phyloP scores from a whole-genome alignment of 179 eudicot genomes.

The Silene vulgaris region DNA sequence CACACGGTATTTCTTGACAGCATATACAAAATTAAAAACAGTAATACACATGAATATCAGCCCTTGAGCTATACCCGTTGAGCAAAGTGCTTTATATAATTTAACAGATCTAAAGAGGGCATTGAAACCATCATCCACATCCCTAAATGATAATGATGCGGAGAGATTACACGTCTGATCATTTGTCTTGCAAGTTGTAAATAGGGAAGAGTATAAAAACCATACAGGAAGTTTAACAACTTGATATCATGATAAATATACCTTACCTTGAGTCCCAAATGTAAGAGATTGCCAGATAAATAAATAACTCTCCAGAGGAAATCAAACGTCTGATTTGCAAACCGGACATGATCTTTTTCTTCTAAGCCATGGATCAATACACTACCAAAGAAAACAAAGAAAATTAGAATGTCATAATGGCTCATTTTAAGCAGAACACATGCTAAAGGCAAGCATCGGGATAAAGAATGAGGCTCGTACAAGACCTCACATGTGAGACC shows the following conservation, averaged over 20 bases:
- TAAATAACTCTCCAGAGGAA: conserved; percentile 18
- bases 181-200: background rate
- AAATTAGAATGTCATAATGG: conserved; percentile 10
- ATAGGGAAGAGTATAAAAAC: background rate
- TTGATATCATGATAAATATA: background rate
- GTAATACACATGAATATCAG: background rate
- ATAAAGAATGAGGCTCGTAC: background rate
- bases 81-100: background rate
- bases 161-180: background rate
- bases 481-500: background rate
- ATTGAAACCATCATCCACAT: background rate
- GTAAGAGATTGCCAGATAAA: background rate
- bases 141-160: background rate
- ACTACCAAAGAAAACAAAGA: conserved; percentile 41
- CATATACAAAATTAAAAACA: background rate
- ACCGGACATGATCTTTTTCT: conserved; percentile 80
- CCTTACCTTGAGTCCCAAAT: conserved; percentile 9
- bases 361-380: conserved; percentile 96
- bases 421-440: too few relatives aligned
- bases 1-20: background rate
- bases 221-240: background rate
- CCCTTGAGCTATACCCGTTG: background rate
- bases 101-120: conserved; percentile 3
- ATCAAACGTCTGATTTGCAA: conserved; percentile 84
- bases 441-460: conserved; percentile 4